Percentiles rank a stretch among this genome's conserved stretches.
Conservation (phyloP, 345 rosid genomes). For the Pelargonium nanum region DNA sequence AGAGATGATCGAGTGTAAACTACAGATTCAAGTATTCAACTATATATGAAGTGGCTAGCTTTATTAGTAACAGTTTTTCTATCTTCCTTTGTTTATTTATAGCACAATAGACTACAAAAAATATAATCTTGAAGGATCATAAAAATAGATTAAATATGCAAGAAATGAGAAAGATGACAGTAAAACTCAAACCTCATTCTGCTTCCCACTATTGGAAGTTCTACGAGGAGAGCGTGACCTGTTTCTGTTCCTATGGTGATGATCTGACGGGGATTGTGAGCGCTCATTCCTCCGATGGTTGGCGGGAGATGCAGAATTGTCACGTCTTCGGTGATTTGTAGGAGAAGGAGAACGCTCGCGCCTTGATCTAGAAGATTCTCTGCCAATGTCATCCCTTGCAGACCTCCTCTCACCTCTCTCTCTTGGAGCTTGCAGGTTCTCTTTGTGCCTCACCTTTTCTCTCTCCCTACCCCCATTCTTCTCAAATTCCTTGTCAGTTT, state of each 20-base stretch:
- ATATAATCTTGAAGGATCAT: neutral
- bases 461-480: constrained; percentile 9
- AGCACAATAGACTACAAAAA: neutral
- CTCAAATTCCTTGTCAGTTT: neutral
- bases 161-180: neutral
- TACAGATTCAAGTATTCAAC: neutral
- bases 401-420: constrained; percentile 46
- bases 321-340: constrained; percentile 23
- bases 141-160: neutral
- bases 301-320: neutral
- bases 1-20: neutral
- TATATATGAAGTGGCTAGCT: neutral
- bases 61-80: neutral
- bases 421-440: constrained; percentile 28
- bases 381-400: constrained; percentile 46
- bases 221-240: constrained; percentile 48
- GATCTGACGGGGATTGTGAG: constrained; percentile 48
- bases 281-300: constrained; percentile 21
- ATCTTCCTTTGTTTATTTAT: too few species aligned
- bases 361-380: constrained; percentile 37
- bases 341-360: constrained; percentile 46
- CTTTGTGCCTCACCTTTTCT: constrained; percentile 16
- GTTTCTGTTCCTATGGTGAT: constrained; percentile 36
- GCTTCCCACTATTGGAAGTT: constrained; percentile 30
- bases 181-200: constrained; percentile 54